These are phyloP conservation scores for Stachybotrys echinatus DNA, from an alignment of 2,329 filamentous ascomycete species.

Conservation along the genomic window DNA sequence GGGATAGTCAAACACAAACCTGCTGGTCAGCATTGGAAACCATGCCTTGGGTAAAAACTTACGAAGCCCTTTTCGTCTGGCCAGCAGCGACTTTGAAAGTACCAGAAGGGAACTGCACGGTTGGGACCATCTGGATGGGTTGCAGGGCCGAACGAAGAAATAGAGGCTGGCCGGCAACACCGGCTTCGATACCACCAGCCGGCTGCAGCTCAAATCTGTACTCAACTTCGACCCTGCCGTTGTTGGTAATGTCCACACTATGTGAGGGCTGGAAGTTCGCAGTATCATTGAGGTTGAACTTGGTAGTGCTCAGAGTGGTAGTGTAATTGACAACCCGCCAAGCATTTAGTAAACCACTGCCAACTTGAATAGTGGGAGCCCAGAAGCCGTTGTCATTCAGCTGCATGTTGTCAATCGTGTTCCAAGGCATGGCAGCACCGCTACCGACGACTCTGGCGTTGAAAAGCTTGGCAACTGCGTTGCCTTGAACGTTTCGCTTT, in stretches of 20 bases:
- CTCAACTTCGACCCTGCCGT: constrained; percentile 24
- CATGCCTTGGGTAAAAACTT: no score
- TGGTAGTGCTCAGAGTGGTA: constrained; percentile 28
- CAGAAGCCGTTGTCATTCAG: no score
- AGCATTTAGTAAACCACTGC: constrained; percentile 38
- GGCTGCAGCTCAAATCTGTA: constrained; percentile 22
- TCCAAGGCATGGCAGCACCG: constrained; percentile 18
- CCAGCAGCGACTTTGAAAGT: background rate
- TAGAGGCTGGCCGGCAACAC: constrained; percentile 8
- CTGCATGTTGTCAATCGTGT: constrained; percentile 1
- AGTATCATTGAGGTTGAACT: constrained; percentile 40
- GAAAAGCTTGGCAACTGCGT: constrained; percentile 19
- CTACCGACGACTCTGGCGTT: constrained; percentile 24
- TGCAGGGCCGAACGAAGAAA: no score
- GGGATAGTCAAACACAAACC: background rate
- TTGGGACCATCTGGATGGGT: background rate
- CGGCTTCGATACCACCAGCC: background rate
- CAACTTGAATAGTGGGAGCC: constrained; percentile 31
- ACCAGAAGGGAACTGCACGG: background rate
- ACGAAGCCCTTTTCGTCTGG: background rate
- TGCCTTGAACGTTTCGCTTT: constrained; percentile 22
- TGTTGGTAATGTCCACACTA: constrained; percentile 29
- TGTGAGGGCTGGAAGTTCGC: constrained; percentile 23
- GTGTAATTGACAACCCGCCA: constrained; percentile 36
- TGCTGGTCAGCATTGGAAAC: no score